Conservation (phyloP, 2,329 filamentous ascomycete species). For the Fusarium caatingaense region DNA sequence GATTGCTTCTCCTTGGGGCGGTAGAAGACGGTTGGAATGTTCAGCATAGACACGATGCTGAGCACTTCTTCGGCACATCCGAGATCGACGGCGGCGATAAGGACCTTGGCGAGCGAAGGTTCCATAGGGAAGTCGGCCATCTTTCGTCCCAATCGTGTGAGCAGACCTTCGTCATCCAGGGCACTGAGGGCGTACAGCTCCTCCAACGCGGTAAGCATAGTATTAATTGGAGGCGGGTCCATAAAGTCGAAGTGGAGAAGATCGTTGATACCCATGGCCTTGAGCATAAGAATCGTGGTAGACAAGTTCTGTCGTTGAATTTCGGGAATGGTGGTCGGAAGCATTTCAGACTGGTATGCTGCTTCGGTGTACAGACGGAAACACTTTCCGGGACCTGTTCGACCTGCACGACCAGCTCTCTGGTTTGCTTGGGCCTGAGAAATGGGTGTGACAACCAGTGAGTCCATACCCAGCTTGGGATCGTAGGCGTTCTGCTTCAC, state of each 20-base stretch:
- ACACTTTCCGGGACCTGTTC: constrained; percentile 95
- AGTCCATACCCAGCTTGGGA: constrained; percentile 97
- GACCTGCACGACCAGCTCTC: constrained; percentile 88
- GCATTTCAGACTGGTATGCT: constrained; percentile 95
- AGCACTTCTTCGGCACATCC: constrained; percentile 94
- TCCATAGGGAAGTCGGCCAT: constrained; percentile 99
- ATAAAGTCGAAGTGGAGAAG: constrained; percentile 98
- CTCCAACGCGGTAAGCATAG: constrained; percentile 95
- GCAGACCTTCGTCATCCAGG: constrained; percentile 91
- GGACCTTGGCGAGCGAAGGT: constrained; percentile 86
- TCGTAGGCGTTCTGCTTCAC: constrained; percentile 99
- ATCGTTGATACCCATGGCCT: constrained; percentile 99
- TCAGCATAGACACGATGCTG: constrained; percentile 94
- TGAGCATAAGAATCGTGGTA: constrained; percentile 95
- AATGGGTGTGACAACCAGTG: constrained; percentile 93
- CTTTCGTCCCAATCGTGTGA: constrained; percentile 91
- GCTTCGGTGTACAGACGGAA: constrained; percentile 96
- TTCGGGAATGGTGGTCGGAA: constrained; percentile 94
- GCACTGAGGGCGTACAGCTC: constrained; percentile 93
- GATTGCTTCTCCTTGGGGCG: constrained; percentile 97
- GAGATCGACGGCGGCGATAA: constrained; percentile 88
- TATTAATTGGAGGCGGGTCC: constrained; percentile 97
- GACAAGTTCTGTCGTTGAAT: constrained; percentile 96
- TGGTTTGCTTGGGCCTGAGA: constrained; percentile 98
- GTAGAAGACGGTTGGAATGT: constrained; percentile 88